Base-by-base conservation (phyloP, 2,329 filamentous ascomycete species). In the Hypoxylon sp. region DNA sequence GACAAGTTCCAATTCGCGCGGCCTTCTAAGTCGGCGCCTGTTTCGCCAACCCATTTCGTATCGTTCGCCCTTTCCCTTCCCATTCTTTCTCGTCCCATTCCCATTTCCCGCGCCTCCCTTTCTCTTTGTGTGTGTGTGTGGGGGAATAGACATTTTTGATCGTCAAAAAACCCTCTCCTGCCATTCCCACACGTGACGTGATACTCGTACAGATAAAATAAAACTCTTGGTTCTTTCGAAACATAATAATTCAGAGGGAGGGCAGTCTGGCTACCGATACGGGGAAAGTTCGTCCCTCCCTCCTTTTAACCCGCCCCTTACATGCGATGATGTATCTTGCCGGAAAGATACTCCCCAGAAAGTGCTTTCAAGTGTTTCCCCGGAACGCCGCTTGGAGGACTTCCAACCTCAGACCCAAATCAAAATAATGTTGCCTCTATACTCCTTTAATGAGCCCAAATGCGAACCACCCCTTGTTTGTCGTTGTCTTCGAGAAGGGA, bases 351-450 rank as follows among this genome's bases (percentile, higher is more conserved):
- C 26, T 26, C 48, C 54, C 54, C n/a, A n/a, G n/a, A 47, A 53
- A 53, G 13, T 34, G 10, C 32, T 26, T 26, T 19, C 24, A n/a
- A 34, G 28, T 50, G 26, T 57, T 57, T 50, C 59, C 51, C 65
- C 62, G 28, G 57, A 68, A 68, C 63, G 65, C 65, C 65, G 52
- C 44, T 41, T 32, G 37, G 50, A 62, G 46, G 24, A 52, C 26
- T 56, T 56, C 50, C 62, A 56, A 58, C 39, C 59, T 43, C n/a
- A 60, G 44, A 63, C 56, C 55, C 39, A 55, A 43, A 62, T 46
- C 24, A 48, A 59, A 56, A 61, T 55, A 32, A 58, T 59, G 41
- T 48, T 60, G n/a, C 62, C 65, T 68, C 63, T 66, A 59, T 68
- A 64, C 56, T 66, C 63, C 65, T 57, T 61, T 51, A 46, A 43